Conservation (phyloP, 805 yeast species). For the Priceomyces carsonii region DNA sequence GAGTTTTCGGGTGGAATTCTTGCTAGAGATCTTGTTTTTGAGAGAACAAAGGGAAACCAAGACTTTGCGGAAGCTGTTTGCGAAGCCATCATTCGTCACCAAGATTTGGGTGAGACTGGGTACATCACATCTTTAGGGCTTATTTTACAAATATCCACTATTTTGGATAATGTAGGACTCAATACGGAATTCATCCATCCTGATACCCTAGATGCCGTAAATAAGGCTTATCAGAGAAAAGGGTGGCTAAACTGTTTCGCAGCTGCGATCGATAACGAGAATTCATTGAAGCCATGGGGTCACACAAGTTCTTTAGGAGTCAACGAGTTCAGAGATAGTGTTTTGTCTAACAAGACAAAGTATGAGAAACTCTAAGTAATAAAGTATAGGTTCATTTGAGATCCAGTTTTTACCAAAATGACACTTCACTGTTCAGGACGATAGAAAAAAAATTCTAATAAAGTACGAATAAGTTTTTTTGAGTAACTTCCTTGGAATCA, state of each 20-base stretch:
- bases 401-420: no score
- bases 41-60: conserved; percentile 19
- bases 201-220: conserved; percentile 26
- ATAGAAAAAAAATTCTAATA: no score
- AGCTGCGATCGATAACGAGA: conserved; percentile 29
- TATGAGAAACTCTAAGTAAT: conserved; percentile 25
- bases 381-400: no score
- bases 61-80: conserved; percentile 35
- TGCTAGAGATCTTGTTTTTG: conserved; percentile 23
- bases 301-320: conserved; percentile 35
- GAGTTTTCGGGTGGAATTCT: conserved; percentile 35
- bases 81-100: conserved; percentile 37
- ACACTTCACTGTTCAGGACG: no score
- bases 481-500: no score
- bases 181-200: conserved; percentile 26
- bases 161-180: conserved; percentile 33
- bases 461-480: no score
- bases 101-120: conserved; percentile 33
- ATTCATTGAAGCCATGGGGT: conserved; percentile 33
- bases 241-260: conserved; percentile 36
- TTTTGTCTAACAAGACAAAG: conserved; percentile 23
- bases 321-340: conserved; percentile 25
- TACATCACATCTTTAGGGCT: conserved; percentile 33
- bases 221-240: conserved; percentile 22
- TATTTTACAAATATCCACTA: conserved; percentile 31